Evolutionary conservation across 1,284 basidiomycete genomes (phyloP).

Genomic region (Neonothopanus nambi): DNA sequence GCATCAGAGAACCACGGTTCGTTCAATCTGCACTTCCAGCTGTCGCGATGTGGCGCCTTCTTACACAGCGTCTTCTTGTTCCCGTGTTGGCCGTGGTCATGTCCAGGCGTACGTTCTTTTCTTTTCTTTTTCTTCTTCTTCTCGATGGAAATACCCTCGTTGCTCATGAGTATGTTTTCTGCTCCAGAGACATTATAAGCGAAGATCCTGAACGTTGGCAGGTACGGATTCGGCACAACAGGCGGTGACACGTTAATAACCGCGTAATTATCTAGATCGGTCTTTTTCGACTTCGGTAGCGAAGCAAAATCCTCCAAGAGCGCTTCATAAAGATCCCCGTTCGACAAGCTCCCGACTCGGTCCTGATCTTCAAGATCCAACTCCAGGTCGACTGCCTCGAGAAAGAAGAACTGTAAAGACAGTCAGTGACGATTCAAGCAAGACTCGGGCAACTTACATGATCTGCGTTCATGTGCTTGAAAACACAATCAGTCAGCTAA

Average conservation of each 20-base stretch:
- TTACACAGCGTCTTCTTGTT: constrained; percentile 50
- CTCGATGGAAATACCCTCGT: constrained; percentile 17
- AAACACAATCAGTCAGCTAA: constrained; percentile 4
- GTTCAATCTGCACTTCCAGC: constrained; percentile 60
- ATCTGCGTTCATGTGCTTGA: constrained; percentile 76
- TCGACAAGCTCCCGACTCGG: constrained; percentile 16
- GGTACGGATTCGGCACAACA: constrained; percentile 86
- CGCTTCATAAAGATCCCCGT: constrained; percentile 48
- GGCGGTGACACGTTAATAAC: constrained; percentile 80
- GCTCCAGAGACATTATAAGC: constrained; percentile 71
- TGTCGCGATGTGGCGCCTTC: constrained; percentile 48
- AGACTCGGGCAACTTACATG: constrained; percentile 49
- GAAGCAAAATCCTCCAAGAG: constrained; percentile 58
- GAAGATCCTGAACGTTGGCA: constrained; percentile 83
- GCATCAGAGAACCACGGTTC: constrained; percentile 63
- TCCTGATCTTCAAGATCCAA: constrained; percentile 31
- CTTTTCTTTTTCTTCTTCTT: constrained; percentile 29
- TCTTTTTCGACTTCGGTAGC: constrained; percentile 51
- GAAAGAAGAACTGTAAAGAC: constrained; percentile 55
- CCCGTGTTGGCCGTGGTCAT: constrained; percentile 43
- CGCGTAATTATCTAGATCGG: constrained; percentile 67
- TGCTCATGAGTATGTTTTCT: constrained; percentile 22
- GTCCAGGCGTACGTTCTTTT: constrained; percentile 44
- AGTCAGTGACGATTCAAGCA: constrained; percentile 2
- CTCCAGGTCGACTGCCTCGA: constrained; percentile 56